These are phyloP conservation scores for Leishmania aethiopica DNA, from an alignment of 208 protist species.

Conservation along the genomic window DNA sequence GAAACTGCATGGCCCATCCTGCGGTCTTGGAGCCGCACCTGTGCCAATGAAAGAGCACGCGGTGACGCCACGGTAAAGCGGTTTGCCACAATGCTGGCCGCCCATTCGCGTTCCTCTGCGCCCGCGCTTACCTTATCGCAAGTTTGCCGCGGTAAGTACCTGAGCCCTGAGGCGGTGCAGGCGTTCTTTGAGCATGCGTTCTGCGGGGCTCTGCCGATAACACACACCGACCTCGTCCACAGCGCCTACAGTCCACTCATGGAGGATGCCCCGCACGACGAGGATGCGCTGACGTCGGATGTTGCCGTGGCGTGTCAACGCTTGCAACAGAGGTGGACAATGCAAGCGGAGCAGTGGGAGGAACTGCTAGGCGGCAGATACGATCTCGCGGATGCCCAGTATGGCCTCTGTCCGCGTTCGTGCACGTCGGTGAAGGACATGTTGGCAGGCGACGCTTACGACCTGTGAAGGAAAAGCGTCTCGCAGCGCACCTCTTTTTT, in stretches of 20 bases:
- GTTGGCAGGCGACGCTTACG: conserved; percentile 14
- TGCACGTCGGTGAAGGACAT: conserved; percentile 16
- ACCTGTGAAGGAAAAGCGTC: conserved; percentile 9
- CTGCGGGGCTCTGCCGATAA: conserved; percentile 38
- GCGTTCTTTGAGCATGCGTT: conserved; percentile 26
- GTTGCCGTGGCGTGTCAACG: conserved; percentile 26
- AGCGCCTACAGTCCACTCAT: conserved; percentile 35
- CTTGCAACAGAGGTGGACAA: conserved; percentile 7
- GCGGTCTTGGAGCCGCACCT: conserved; percentile 32
- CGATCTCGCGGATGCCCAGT: conserved; percentile 15
- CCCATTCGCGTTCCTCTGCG: conserved; percentile 7
- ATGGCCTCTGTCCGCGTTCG: conserved; percentile 10
- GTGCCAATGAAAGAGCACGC: conserved; percentile 5
- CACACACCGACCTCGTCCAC: conserved; percentile 33
- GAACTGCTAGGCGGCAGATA: conserved; percentile 7
- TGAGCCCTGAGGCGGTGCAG: conserved; percentile 16
- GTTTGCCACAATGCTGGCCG: conserved; percentile 23
- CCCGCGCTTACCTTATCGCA: not conserved
- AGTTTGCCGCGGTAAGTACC: conserved; percentile 13
- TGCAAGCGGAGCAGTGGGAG: conserved; percentile 2
- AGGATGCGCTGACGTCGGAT: conserved; percentile 46
- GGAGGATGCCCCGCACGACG: conserved; percentile 37
- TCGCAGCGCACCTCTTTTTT: not conserved
- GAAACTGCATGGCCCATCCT: conserved; percentile 35
- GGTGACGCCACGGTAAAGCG: conserved; percentile 1